Evolutionary conservation across 768 basidiomycete species (phyloP).

Genomic region (Suillus subalutaceus): DNA sequence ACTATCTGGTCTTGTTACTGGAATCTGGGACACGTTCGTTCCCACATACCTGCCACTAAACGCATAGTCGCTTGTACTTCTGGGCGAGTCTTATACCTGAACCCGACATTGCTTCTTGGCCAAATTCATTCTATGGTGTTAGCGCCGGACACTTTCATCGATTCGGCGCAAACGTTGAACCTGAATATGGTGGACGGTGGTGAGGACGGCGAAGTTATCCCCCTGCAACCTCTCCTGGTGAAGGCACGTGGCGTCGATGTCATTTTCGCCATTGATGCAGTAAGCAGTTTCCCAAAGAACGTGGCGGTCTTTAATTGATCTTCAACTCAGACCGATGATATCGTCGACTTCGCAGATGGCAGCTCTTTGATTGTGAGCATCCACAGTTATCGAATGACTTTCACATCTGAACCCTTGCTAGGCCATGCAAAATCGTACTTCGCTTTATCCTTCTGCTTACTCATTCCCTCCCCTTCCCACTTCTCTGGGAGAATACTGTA

Average conservation of each 20-base stretch:
- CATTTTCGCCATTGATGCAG: conserved; percentile 53
- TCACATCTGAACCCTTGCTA: conserved; percentile 8
- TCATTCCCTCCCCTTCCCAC: conserved; percentile 36
- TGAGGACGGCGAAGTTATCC: conserved; percentile 45
- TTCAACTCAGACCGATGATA: conserved; percentile 19
- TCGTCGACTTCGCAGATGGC: conserved; percentile 24
- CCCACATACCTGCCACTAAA: no score
- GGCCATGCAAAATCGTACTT: conserved; percentile 42
- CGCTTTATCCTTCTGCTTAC: conserved; percentile 36
- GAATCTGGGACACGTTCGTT: no score
- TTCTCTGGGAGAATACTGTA: conserved; percentile 22
- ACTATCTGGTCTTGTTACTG: no score
- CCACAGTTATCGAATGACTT: neutral
- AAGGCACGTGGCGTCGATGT: conserved; percentile 45
- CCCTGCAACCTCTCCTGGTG: conserved; percentile 53
- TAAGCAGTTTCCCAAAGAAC: conserved; percentile 22
- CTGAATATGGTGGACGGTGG: conserved; percentile 45
- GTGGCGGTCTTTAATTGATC: neutral
- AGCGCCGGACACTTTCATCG: conserved; percentile 36
- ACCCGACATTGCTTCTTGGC: conserved; percentile 33
- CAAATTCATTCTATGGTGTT: conserved; percentile 42
- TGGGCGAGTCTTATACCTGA: conserved; percentile 25
- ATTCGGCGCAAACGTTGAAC: conserved; percentile 29
- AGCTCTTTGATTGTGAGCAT: conserved; percentile 29
- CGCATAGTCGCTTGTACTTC: conserved; percentile 5